Base-by-base conservation (phyloP, 1,139 yeast genomes). In the Debaryomycetaceae sp. region DNA sequence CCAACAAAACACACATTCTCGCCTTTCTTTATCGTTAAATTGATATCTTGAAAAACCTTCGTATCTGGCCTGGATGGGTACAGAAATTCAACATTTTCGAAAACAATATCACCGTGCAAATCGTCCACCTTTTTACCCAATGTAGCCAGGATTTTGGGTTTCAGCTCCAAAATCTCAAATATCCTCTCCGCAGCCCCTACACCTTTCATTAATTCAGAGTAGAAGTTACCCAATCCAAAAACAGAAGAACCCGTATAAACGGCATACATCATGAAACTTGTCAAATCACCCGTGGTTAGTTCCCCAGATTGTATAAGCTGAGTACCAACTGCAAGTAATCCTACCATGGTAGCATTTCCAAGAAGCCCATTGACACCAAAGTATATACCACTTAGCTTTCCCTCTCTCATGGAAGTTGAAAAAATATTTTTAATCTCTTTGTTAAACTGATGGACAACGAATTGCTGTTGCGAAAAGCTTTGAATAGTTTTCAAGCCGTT, bases 151-250 rank as follows among this genome's bases (percentile, higher is more conserved):
- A 91, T 87, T 22, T 63, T 56, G 2, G 96, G 92, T 43, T 80
- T 67, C 59, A 84, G 78, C 50, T 89, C 96, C 38, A 84, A 76
- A 36, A 92, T 70, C 61, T 92, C 98, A 65, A 92, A 92, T 40
- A 92, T 68, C 47, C 98, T 75, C 40, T 95, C 86, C 0, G 97
- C 94, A 0, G 98, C 98, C 45, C 98, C 98, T 6, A 91, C 84
- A 36, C 97, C 98, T 65, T 91, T 92, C 95, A 92, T 91, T 44
- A 91, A 67, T 57, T 92, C 98, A 1, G 96, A 84, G 56, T 89
- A 91, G 58, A 91, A 91, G 45, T 85, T 84, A 1, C 96, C 92
- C 33, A 92, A 63, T 1, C 97, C 97, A 59, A 86, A 87, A 29
- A 91, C 87, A 0, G 97, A 87, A 39, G 83, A 75, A 4, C 97